phyloP scores from a whole-genome alignment of 2,329 filamentous ascomycete genomes.

The Fusarium tupiense region DNA sequence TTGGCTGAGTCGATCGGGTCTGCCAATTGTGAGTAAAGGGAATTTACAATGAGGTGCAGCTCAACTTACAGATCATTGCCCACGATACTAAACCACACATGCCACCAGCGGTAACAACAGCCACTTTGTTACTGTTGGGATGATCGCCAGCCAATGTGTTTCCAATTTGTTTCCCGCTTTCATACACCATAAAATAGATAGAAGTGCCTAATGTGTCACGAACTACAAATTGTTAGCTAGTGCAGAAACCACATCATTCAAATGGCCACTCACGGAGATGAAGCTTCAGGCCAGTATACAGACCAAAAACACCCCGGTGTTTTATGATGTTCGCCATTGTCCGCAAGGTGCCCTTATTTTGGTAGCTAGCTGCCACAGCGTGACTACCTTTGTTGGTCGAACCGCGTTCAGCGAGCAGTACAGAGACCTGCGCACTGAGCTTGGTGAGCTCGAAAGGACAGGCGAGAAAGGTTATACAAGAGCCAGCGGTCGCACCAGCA shows the following conservation, averaged over 20 bases:
- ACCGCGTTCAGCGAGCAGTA: slow-evolving; percentile 70
- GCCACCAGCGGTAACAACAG: slow-evolving; percentile 81
- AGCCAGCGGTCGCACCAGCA: slow-evolving; percentile 82
- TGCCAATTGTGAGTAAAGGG: slow-evolving; percentile 41
- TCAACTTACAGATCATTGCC: slow-evolving; percentile 77
- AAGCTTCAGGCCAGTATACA: slow-evolving; percentile 83
- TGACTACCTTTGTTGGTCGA: slow-evolving; percentile 58
- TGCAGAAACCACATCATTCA: neutral
- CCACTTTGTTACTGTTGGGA: slow-evolving; percentile 80
- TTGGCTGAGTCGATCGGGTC: slow-evolving; percentile 84
- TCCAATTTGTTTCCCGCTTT: slow-evolving; percentile 84
- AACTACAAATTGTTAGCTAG: slow-evolving; percentile 59
- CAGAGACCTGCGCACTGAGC: slow-evolving; percentile 85
- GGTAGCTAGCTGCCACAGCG: slow-evolving; percentile 73
- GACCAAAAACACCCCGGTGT: slow-evolving; percentile 75
- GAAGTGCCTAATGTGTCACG: slow-evolving; percentile 84
- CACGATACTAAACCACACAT: slow-evolving; percentile 86
- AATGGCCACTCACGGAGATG: slow-evolving; percentile 73
- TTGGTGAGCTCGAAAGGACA: slow-evolving; percentile 94
- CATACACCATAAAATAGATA: slow-evolving; percentile 91
- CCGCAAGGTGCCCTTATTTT: slow-evolving; percentile 79
- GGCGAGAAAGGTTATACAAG: slow-evolving; percentile 80
- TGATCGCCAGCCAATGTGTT: slow-evolving; percentile 77
- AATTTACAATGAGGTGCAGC: slow-evolving; percentile 44
- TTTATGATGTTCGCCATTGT: slow-evolving; percentile 81